These are phyloP conservation scores for Fusarium citri DNA, from an alignment of 2,329 filamentous ascomycete genomes.

Conservation along the genomic window DNA sequence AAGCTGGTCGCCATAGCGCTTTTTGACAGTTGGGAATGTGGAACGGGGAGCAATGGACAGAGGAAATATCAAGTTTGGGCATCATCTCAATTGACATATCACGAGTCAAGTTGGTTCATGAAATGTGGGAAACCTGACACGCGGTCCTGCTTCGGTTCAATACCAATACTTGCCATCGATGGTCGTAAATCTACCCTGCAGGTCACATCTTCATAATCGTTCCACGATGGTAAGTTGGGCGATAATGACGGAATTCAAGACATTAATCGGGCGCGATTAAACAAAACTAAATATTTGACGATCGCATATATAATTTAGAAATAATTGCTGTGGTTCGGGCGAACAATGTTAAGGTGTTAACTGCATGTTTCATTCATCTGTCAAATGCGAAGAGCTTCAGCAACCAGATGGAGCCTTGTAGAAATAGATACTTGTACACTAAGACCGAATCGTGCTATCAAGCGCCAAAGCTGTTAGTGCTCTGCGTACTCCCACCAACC, in stretches of 20 bases:
- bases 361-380: accelerated
- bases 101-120: neutral
- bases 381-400: neutral
- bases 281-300: no score
- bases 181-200: neutral
- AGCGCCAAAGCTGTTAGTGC: neutral
- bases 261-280: neutral
- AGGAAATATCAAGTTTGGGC: neutral
- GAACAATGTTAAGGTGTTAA: accelerated
- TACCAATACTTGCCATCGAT: neutral
- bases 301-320: no score
- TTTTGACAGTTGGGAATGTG: neutral
- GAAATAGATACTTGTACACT: neutral
- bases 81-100: neutral
- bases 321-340: neutral
- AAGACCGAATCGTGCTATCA: no score
- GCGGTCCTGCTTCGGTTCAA: accelerated
- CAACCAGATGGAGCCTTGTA: neutral
- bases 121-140: neutral
- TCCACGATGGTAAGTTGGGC: neutral
- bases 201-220: neutral
- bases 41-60: neutral
- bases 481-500: accelerated
- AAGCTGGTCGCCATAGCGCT: neutral
- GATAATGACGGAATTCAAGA: neutral